Conservation (phyloP, 2,329 filamentous ascomycete species). For the Orbilia ellipsospora region DNA sequence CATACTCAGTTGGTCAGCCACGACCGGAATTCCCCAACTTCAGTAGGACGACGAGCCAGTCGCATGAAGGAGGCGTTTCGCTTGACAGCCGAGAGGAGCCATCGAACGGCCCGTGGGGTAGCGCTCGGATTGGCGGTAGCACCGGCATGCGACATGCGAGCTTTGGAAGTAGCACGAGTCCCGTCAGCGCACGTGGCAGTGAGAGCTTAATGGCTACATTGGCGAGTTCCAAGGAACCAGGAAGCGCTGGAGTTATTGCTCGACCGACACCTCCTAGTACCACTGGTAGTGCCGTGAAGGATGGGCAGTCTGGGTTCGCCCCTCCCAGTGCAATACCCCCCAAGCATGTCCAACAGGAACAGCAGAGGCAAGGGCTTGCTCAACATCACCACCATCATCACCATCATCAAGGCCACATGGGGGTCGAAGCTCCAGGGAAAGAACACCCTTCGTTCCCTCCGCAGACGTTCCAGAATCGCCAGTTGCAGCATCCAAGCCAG, state of each 20-base stretch:
- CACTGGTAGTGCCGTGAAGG: constrained; percentile 53
- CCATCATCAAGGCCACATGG: constrained; percentile 31
- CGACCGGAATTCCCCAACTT: constrained; percentile 45
- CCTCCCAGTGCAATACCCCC: constrained; percentile 50
- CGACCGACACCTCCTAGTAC: constrained; percentile 53
- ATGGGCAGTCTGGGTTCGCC: constrained; percentile 41
- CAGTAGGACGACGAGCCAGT: constrained; percentile 46
- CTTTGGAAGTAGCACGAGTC: constrained; percentile 54
- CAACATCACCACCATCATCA: constrained; percentile 39
- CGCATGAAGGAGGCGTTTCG: constrained; percentile 51
- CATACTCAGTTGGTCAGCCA: constrained; percentile 51
- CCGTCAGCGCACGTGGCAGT: constrained; percentile 51
- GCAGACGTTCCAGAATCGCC: constrained; percentile 33
- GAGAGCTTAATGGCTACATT: constrained; percentile 52
- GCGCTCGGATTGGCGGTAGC: constrained; percentile 51
- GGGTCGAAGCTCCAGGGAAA: constrained; percentile 30
- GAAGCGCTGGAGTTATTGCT: constrained; percentile 53
- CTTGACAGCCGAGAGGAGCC: constrained; percentile 45
- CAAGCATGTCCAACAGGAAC: constrained; percentile 52
- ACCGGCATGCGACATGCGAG: constrained; percentile 53
- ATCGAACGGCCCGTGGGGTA: constrained; percentile 47
- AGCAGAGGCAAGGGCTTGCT: constrained; percentile 49
- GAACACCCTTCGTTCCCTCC: constrained; percentile 30
- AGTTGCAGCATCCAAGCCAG: constrained; percentile 39
- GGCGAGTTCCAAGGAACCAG: constrained; percentile 46